Percentiles rank a stretch among this genome's conserved stretches.
Evolutionary conservation across 192 early-diverging fungal genomes (phyloP).

Genomic region (Entomortierella chlamydospora): DNA sequence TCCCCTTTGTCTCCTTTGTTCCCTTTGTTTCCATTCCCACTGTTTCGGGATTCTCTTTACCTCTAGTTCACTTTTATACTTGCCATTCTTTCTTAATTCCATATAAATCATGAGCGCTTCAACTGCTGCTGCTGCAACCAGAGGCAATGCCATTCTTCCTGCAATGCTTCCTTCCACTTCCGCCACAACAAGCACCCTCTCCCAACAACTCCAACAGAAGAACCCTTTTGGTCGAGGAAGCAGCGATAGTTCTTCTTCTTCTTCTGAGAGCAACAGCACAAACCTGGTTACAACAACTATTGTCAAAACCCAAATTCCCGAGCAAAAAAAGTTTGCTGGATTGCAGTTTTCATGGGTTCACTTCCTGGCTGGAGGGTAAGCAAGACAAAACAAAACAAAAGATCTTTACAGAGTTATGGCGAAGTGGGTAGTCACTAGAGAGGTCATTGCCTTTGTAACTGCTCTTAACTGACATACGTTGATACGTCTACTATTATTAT

Average conservation of each 20-base stretch:
- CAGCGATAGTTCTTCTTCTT: conserved; percentile 13
- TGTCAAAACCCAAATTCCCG: background rate
- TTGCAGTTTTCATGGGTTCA: conserved; percentile 62
- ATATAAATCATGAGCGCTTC: conserved; percentile 43
- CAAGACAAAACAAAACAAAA: no score
- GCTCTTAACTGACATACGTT: background rate
- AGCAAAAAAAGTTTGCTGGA: conserved; percentile 30
- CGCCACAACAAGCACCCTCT: conserved; percentile 38
- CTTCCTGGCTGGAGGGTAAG: conserved; percentile 77
- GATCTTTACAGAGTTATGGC: no score
- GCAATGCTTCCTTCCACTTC: conserved; percentile 47
- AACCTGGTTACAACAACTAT: background rate
- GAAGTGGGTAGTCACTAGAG: no score
- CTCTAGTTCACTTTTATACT: no score
- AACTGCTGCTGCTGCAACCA: conserved; percentile 47
- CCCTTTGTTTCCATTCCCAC: background rate
- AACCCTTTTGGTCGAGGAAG: background rate
- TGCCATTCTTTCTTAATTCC: no score
- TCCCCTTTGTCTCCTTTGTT: background rate
- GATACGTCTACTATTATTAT: background rate
- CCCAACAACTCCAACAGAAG: conserved; percentile 25
- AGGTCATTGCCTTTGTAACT: no score
- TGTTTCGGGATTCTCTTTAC: no score
- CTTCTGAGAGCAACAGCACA: background rate
- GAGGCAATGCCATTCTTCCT: conserved; percentile 42